Conservation (phyloP, 805 yeast genomes). For the Starmerella asiatica region DNA sequence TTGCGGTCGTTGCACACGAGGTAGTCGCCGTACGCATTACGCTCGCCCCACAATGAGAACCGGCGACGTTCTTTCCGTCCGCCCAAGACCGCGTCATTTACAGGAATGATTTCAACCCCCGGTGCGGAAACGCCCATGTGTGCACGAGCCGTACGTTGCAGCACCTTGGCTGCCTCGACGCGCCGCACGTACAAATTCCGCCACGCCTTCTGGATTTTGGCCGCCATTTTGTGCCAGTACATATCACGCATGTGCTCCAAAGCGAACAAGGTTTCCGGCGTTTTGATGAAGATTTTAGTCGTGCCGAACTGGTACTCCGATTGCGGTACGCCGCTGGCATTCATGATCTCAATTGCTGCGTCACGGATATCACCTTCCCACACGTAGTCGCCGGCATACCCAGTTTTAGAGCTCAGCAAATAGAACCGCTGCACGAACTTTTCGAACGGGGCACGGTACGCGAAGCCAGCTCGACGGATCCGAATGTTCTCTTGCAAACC, state of each 20-base stretch:
- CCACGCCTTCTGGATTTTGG: slow-evolving; percentile 94
- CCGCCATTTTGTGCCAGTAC: slow-evolving; percentile 98
- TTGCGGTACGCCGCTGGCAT: slow-evolving; percentile 54
- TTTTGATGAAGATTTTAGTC: slow-evolving; percentile 83
- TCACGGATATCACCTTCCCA: slow-evolving; percentile 48
- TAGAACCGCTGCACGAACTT: slow-evolving; percentile 92
- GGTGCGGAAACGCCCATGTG: slow-evolving; percentile 82
- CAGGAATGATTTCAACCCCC: slow-evolving; percentile 34
- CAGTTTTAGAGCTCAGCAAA: slow-evolving; percentile 71
- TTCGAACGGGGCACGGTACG: slow-evolving; percentile 91
- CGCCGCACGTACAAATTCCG: slow-evolving; percentile 67
- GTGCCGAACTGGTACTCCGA: slow-evolving; percentile 85
- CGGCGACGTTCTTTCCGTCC: slow-evolving; percentile 81
- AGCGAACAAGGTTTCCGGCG: slow-evolving; percentile 92
- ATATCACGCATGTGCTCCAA: slow-evolving; percentile 91
- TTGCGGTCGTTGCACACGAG: slow-evolving; percentile 59
- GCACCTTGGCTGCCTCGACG: slow-evolving; percentile 71
- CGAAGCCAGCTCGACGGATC: slow-evolving; percentile 96
- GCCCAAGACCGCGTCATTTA: slow-evolving; percentile 30
- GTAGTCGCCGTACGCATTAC: slow-evolving; percentile 92
- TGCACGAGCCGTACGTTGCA: slow-evolving; percentile 65
- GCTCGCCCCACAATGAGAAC: slow-evolving; percentile 70
- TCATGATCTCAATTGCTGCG: slow-evolving; percentile 41
- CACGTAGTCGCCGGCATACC: slow-evolving; percentile 75
- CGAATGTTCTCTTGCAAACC: slow-evolving; percentile 95